Evolutionary conservation across 2,329 filamentous ascomycete genomes (phyloP).

Genomic region (Alternaria sp.): DNA sequence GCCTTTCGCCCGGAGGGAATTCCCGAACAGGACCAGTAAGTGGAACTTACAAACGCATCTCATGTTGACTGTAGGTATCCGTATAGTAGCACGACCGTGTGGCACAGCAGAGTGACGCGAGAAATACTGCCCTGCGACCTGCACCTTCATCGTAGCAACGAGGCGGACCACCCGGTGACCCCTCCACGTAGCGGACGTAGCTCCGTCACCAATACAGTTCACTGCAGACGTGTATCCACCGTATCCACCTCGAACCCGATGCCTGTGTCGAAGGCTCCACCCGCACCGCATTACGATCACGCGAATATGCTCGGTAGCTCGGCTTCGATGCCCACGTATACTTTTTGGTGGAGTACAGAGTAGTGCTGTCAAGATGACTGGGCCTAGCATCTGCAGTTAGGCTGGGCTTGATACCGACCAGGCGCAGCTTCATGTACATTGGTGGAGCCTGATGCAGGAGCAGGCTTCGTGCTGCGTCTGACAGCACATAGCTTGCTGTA

Average conservation of each 20-base stretch:
- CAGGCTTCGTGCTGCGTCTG: not conserved
- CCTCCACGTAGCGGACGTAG: conserved; percentile 8
- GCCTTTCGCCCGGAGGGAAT: not conserved
- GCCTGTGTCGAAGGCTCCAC: conserved; percentile 10
- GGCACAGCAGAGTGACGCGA: not conserved
- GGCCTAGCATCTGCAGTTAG: not conserved
- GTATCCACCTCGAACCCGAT: conserved; percentile 9
- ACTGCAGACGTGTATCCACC: conserved; percentile 13
- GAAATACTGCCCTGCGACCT: not conserved
- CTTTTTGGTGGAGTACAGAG: not conserved
- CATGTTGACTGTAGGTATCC: not conserved
- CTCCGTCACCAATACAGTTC: conserved; percentile 10
- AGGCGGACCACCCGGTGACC: conserved; percentile 9
- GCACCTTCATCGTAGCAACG: conserved; percentile 8
- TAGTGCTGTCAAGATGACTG: not conserved
- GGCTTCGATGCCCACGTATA: not conserved
- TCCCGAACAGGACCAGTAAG: conserved; percentile 13
- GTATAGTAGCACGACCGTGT: not conserved
- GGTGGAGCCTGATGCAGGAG: conserved; percentile 4
- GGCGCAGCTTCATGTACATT: conserved; percentile 1
- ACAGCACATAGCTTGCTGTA: not conserved
- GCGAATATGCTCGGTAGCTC: not conserved
- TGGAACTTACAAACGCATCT: conserved; percentile 4
- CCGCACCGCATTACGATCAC: conserved; percentile 6
- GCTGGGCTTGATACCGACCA: not conserved